phyloP scores from a whole-genome alignment of 345 rosid species.

The Hevea brasiliensis region DNA sequence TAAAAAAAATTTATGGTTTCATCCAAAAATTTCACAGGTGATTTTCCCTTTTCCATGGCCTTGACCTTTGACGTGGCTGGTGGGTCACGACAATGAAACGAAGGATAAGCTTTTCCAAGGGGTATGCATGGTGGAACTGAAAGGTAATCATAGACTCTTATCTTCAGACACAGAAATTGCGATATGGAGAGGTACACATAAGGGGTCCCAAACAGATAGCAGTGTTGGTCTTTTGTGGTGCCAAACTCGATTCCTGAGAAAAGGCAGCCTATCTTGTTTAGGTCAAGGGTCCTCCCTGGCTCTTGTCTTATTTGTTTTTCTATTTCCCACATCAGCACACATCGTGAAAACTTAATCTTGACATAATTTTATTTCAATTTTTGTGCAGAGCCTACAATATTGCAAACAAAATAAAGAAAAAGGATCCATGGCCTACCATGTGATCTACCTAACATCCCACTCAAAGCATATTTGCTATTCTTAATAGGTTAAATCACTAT shows the following conservation, averaged over 20 bases:
- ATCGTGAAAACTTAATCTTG: too few relatives aligned
- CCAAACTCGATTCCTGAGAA: not conserved
- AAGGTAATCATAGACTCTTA: too few relatives aligned
- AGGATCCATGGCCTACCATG: slow-evolving; percentile 2
- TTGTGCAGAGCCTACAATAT: too few relatives aligned
- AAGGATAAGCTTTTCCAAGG: not conserved
- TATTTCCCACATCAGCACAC: not conserved
- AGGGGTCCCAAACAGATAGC: slow-evolving; percentile 9
- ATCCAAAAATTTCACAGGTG: too few relatives aligned
- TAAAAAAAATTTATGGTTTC: too few relatives aligned
- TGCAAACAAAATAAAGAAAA: too few relatives aligned
- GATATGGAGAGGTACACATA: not conserved
- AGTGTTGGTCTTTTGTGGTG: not conserved
- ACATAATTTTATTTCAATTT: too few relatives aligned
- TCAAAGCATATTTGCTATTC: slow-evolving; percentile 1
- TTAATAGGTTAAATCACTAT: not conserved
- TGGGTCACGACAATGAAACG: not conserved
- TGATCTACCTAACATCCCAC: not conserved
- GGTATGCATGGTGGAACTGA: not conserved
- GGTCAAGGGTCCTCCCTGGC: not conserved
- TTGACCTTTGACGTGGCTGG: not conserved
- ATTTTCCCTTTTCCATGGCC: too few relatives aligned
- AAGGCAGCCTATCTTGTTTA: not conserved
- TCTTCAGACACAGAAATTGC: not conserved
- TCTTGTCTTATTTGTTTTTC: not conserved